Evolutionary conservation across 2,329 filamentous ascomycete genomes (phyloP), one percentile per base, ranked within the genome.

Genomic region (Fusarium vanettenii): DNA sequence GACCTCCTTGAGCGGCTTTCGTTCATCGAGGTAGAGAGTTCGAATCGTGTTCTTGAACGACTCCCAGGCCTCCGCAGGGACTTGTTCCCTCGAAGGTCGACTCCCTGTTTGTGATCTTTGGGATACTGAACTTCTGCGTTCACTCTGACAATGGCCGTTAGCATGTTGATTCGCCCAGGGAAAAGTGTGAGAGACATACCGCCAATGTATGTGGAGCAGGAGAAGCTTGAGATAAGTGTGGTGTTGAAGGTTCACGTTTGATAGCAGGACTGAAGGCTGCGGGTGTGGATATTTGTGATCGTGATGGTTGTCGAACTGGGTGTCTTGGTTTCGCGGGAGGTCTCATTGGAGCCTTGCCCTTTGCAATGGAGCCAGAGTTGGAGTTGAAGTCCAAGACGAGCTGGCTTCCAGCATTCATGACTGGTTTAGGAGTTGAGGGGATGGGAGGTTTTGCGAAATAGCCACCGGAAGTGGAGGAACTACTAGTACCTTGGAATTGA

Each of bases 1-100:
- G 73, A 88, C 86, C 79, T 88, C 86, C 73, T 88, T 88, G n/a
- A 88, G 80, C 4, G 86, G 86, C 43, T 84, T 85, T 60, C 87
- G 83, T 71, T 88, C 85, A 25, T 88, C 86, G 7, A 88, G 81
- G 70, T 88, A 88, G 37, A 88, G 69, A 11, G 80, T 78, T 48
- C 84, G 83, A 56, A 88, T 88, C 7, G 82, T 85, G 55, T 80
- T 77, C 76, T 88, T 88, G 67, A 86, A 84, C 31, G 84, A 81
- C 72, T 88, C 86, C 86, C 86, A 88, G 45, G 84, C 81, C 73
- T 86, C 85, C 25, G 83, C 83, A 70, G 85, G 84, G 60, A 86
- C 84, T 74, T 85, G 83, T 72, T 86, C 85, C 68, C 85, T 79
- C 56, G 85, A 84, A 29, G 82, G 81, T 59, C 84, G 81, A 74